Base-by-base conservation (phyloP, 1,284 basidiomycete genomes). In the Sphagnurus paluster region DNA sequence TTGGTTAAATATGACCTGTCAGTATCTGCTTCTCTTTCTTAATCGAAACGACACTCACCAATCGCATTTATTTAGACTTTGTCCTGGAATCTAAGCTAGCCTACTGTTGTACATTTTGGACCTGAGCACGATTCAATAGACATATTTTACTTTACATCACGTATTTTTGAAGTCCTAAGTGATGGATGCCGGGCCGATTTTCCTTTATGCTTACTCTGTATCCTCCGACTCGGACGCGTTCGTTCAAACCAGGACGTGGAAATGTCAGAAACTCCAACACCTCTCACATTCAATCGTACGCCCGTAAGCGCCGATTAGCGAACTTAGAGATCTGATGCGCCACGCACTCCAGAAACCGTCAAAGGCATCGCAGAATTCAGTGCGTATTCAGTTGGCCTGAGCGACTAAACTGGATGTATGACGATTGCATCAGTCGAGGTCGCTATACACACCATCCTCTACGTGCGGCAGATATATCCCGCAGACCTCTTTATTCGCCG, bases 401-500 rank as follows among this genome's bases (percentile, higher is more conserved):
- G 14, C 32, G 20, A 20, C 5, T 16, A 24, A n/a, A 9, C 7
- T 25, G 19, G 30, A 24, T 19, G 32, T 20, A 26, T 23, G 11
- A 8, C 23, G 5, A 13, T 32, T n/a, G 35, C 16, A 25, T 6
- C 51, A 95, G 93, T 98, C 56, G 95, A 98, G 65, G 89, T 95
- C 19, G 89, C 91, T 1, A 84, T 97, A 48, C 94, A 98, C 63
- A 88, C 87, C 1, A 90, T 98, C 49, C 77, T 98, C 1, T 96
- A 91, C 60, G 82, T 94, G 19, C 85, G 95, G 19, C 84, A 87
- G 52, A 79, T 98, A 38, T 98, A 98, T 59, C 95, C 95, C 0
- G 74, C 84, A 7, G 89, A 91, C 26, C 75, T 96, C 10, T 98
- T 98, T 63, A 76, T 87, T 19, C 80, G 92, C 39, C 77, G 90